Evolutionary conservation across 78 protist species (phyloP), one percentile per base, ranked within the genome.

Genomic region (Dictyostelium firmibasis): DNA sequence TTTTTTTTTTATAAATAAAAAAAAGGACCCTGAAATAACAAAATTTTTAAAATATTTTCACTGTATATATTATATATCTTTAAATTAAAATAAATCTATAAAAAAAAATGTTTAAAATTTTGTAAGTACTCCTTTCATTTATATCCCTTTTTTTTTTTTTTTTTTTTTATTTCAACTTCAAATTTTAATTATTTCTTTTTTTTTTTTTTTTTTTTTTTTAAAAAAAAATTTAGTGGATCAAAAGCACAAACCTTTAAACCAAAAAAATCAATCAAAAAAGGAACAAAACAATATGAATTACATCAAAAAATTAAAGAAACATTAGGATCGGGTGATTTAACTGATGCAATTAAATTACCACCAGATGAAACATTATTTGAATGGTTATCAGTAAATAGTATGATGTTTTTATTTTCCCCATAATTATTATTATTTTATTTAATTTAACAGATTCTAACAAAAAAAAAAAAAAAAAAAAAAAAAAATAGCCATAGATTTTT

Each of bases 401-500:
- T 75, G 87, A 50, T 2, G n/a, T 16, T 50, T 10, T 50, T 16
- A 16, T 50, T 38, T 38, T n/a, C n/a, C n/a, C n/a, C n/a, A 38
- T 38, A 16, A 16, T 50, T 83, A 31, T 83, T 6, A 47, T 23
- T 6, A 36, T n/a, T 29, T n/a, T n/a, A n/a, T n/a, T n/a, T n/a
- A n/a, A n/a, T n/a, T n/a, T n/a, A n/a, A n/a, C n/a, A n/a, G n/a
- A n/a, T n/a, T n/a, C n/a, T n/a, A n/a, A n/a, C n/a, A n/a, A n/a
- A n/a, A n/a, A n/a, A n/a, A n/a, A n/a, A n/a, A n/a, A n/a, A n/a
- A n/a, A n/a, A n/a, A n/a, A n/a, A n/a, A n/a, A n/a, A n/a, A 36
- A 79, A 20, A 47, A 62, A 38, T 62, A 96, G 97, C 97, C 20
- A 96, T 97, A 47, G 98, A 97, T 83, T 97, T 97, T 85, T 95